Conservation (phyloP, 768 basidiomycete genomes). For the Tylopilus rubrobrunneus region DNA sequence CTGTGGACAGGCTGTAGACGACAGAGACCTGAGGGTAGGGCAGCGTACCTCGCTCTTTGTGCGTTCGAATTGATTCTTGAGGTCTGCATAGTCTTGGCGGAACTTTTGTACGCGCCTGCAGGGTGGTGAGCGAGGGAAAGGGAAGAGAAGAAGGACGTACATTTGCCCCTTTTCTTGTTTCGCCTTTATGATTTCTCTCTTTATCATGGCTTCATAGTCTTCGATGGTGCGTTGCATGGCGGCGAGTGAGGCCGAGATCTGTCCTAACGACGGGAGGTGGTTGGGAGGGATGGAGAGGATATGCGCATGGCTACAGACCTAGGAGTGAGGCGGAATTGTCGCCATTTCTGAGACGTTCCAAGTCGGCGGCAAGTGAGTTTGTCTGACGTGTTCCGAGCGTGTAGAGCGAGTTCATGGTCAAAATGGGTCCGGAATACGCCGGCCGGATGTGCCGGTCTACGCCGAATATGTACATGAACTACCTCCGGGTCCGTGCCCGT, state of each 20-base stretch:
- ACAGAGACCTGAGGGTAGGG: background rate
- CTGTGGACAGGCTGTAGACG: constrained; percentile 34
- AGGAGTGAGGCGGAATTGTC: constrained; percentile 77
- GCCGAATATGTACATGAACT: constrained; percentile 1
- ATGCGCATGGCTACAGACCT: constrained; percentile 49
- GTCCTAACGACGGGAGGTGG: constrained; percentile 55
- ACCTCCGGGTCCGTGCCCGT: constrained; percentile 56
- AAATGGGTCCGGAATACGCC: constrained; percentile 5
- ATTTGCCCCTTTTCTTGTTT: constrained; percentile 96
- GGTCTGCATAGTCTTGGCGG: constrained; percentile 77
- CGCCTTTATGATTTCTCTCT: constrained; percentile 91
- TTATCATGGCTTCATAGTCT: constrained; percentile 96
- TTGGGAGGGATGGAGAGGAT: background rate
- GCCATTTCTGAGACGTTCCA: constrained; percentile 77
- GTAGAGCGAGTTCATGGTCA: constrained; percentile 88
- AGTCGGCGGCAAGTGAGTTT: constrained; percentile 80
- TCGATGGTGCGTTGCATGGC: constrained; percentile 93
- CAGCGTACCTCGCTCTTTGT: constrained; percentile 54
- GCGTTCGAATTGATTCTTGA: constrained; percentile 78
- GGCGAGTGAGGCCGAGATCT: constrained; percentile 96
- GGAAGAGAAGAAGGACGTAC: constrained; percentile 41
- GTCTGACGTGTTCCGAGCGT: constrained; percentile 91
- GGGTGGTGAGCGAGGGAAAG: constrained; percentile 5
- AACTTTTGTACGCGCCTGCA: constrained; percentile 90
- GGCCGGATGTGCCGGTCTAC: constrained; percentile 9